phyloP scores from a whole-genome alignment of 805 yeast genomes.

The Pichia occidentalis region DNA sequence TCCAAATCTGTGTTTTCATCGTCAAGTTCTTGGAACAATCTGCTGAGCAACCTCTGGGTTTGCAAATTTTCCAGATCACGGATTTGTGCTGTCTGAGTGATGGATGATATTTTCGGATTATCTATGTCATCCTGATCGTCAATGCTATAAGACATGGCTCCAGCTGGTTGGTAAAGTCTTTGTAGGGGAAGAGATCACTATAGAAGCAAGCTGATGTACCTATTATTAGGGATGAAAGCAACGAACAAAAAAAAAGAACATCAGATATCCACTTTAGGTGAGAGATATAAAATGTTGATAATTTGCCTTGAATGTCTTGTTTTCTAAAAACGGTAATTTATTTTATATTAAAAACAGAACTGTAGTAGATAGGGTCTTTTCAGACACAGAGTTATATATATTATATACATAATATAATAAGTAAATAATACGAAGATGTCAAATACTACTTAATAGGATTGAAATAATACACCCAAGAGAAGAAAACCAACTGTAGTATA shows the following conservation, averaged over 20 bases:
- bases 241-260: neutral
- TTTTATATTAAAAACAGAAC: slow-evolving; percentile 9
- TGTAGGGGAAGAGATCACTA: neutral
- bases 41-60: slow-evolving; percentile 21
- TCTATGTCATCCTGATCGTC: no score
- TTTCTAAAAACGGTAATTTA: neutral
- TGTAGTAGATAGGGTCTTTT: neutral
- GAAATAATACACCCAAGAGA: no score
- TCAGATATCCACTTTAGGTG: no score
- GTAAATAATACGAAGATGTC: no score
- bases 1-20: slow-evolving; percentile 26
- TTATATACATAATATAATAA: no score
- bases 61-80: slow-evolving; percentile 17
- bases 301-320: no score
- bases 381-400: neutral
- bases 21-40: slow-evolving; percentile 24
- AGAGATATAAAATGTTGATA: no score
- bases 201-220: no score
- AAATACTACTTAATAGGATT: no score
- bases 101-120: slow-evolving; percentile 1
- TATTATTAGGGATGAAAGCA: neutral
- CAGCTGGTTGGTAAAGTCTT: neutral
- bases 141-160: neutral
- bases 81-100: slow-evolving; percentile 1
- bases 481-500: no score